Percentiles rank a stretch among this genome's conserved stretches.
Evolutionary conservation across 2,329 filamentous ascomycete species (phyloP).

Genomic region (Cladosporium sp.): DNA sequence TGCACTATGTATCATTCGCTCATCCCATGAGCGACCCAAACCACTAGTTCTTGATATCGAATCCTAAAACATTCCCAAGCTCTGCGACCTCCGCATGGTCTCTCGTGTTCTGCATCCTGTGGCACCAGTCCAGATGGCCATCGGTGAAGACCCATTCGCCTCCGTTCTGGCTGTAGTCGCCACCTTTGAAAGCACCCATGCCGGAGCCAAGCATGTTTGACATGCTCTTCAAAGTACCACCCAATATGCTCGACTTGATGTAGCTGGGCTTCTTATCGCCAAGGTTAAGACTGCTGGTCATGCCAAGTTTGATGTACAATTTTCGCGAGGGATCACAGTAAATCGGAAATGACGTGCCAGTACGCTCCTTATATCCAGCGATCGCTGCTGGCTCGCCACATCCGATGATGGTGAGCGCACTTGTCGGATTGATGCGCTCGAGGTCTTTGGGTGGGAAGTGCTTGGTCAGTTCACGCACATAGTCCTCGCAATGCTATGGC

Average conservation of each 20-base stretch:
- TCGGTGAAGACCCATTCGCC: slow-evolving; percentile 35
- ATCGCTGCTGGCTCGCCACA: slow-evolving; percentile 31
- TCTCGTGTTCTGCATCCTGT: slow-evolving; percentile 32
- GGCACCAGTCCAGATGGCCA: slow-evolving; percentile 30
- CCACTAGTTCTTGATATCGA: slow-evolving; percentile 17
- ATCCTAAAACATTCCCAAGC: slow-evolving; percentile 30
- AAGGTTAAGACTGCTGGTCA: slow-evolving; percentile 24
- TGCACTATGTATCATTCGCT: not conserved
- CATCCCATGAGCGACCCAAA: slow-evolving; percentile 1
- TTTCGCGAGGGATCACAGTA: slow-evolving; percentile 31
- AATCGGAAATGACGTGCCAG: slow-evolving; percentile 27
- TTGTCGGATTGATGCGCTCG: slow-evolving; percentile 20
- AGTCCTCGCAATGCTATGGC: slow-evolving; percentile 31
- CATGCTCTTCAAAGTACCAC: slow-evolving; percentile 19
- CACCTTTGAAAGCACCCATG: slow-evolving; percentile 23
- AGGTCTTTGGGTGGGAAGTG: slow-evolving; percentile 22
- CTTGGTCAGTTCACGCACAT: slow-evolving; percentile 26
- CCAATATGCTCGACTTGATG: slow-evolving; percentile 21
- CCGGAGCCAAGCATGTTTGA: slow-evolving; percentile 22
- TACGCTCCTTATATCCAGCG: slow-evolving; percentile 27
- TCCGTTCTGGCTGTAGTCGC: slow-evolving; percentile 32
- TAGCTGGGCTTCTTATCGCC: slow-evolving; percentile 28
- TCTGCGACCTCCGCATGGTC: slow-evolving; percentile 33
- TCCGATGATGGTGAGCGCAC: slow-evolving; percentile 31
- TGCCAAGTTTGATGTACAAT: slow-evolving; percentile 30